Evolutionary conservation across 305 asterid species (phyloP), one percentile per base, ranked within the genome.

Genomic region (Fraxinus greggii): DNA sequence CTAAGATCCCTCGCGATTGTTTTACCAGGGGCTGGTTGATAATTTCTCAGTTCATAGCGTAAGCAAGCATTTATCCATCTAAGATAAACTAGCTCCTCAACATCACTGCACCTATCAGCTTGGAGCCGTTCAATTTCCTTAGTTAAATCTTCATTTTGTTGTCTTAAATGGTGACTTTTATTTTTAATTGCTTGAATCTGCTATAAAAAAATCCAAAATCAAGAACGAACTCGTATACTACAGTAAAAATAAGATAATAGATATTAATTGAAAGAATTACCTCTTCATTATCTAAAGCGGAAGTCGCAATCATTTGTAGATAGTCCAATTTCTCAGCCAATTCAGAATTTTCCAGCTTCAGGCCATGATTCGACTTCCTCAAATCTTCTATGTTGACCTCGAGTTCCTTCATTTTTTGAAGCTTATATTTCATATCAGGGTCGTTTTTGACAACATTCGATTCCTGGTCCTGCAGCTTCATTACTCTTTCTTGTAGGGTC

Each of bases 31-130:
- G 63, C 82, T 1, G 98, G 93, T 81, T 90, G 92, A 69, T 88
- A 89, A 78, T 94, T 93, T 80, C 98, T 84, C 84, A 96, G 80
- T 82, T 94, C 99, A 17, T 94, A 92, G 32, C 99, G 93, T 61
- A 95, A 83, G 85, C 99, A 96, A 77, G 98, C 98, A 40, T 96
- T 96, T 82, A 96, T 79, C 99, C 99, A 94, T 24, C 97, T 88
- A 61, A 96, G 95, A 87, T 96, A 96, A 45, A 96, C 97, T 13
- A 96, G 89, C 84, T 96, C 97, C 83, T 96, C 99, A 21, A 91
- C 74, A 67, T 94, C 99, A 56, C 89, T 78, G 88, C 93, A 91
- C 24, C 90, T 92, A 48, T 90, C 91, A 2, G 90, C 91, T 83
- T 86, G 93, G 79, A 92, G 89, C 35, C 80, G 97, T 80, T 94